Evolutionary conservation across 2,329 filamentous ascomycete species (phyloP), one percentile per base, ranked within the genome.

Genomic region (Colletotrichum melonis): DNA sequence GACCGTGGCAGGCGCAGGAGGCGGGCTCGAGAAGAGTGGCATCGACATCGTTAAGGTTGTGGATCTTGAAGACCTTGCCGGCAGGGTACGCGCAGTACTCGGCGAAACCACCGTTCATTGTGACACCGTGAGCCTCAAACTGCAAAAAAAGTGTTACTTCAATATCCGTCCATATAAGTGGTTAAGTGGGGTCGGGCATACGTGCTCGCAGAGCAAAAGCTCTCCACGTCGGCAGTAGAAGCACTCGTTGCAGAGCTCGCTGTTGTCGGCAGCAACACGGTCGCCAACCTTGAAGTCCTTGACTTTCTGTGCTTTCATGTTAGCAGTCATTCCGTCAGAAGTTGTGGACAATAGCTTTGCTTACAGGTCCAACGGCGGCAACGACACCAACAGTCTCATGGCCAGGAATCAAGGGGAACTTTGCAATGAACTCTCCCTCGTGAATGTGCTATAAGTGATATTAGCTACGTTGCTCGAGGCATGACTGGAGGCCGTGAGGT

Each of bases 151-250:
- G 12, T 65, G 26, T 63, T 54, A 19, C 26, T 28, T 26, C 22
- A 28, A 16, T n/a, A 56, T 30, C 32, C 9, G 12, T 22, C n/a
- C 26, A 67, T 69, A n/a, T 57, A n/a, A 63, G 57, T 62, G 30
- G 24, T 8, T 16, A 16, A 12, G 57, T 35, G 38, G 32, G 28
- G 1, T 19, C 6, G 52, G 19, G n/a, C 12, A 69, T 68, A 83
- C 80, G 76, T 92, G 87, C 81, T 93, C 91, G 81, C 92, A 94
- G 69, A 93, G 88, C 59, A 94, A 83, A 35, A 90, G 86, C 79
- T 93, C 88, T 65, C 92, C 91, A 69, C 91, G 89, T 75, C 90
- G 89, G 84, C 92, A 94, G 85, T 93, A 93, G 86, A 92, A 93
- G 84, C 92, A 94, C 81, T 92, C 88, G 62, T 89, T 89, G 82